Base-by-base conservation (phyloP, 805 yeast genomes). In the Yamadazyma endophytica region DNA sequence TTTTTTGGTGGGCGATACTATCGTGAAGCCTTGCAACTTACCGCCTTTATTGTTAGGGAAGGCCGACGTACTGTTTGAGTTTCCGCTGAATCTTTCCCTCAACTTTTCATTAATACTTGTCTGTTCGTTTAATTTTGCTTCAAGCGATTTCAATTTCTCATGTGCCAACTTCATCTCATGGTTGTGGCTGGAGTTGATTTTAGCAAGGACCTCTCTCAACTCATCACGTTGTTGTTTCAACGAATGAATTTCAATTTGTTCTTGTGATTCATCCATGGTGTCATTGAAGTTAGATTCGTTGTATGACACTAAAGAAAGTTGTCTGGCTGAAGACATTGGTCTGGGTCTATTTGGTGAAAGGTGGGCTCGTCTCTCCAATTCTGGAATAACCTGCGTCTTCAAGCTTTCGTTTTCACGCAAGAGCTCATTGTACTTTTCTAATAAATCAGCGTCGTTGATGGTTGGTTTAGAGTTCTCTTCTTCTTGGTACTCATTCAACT, bases 371-470 rank as follows among this genome's bases (percentile, higher is more conserved):
- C 67, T 67, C 42, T 66, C 65, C 36, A 76, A 48, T 4, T 56
- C 56, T 6, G 82, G 81, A 9, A 76, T 57, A 0, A 62, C 58
- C 3, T 55, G 56, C 28, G 56, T 52, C 35, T 65, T 68, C 35
- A 71, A 54, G 14, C 64, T 63, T 6, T 63, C 56, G 34, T 70
- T 68, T 24, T 68, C 70, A 24, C 46, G 48, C 24, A 56, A 47
- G 16, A 73, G 40, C 23, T 58, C 61, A 24, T 64, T 61, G 34
- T 72, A 47, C 35, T 68, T 64, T 9, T 53, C 53, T 30, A 60
- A 46, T 21, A 75, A 41, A 13, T 53, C 58, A 3, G 55, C 50
- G 20, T 63, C 61, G 24, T 26, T 23, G 12, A 22, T 22, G 16
- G 27, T 27, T 18, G 12, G 20, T 8, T 20, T 12, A 8, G 7